phyloP scores from a whole-genome alignment of 306 rosid species.

The Castanospermum australe region DNA sequence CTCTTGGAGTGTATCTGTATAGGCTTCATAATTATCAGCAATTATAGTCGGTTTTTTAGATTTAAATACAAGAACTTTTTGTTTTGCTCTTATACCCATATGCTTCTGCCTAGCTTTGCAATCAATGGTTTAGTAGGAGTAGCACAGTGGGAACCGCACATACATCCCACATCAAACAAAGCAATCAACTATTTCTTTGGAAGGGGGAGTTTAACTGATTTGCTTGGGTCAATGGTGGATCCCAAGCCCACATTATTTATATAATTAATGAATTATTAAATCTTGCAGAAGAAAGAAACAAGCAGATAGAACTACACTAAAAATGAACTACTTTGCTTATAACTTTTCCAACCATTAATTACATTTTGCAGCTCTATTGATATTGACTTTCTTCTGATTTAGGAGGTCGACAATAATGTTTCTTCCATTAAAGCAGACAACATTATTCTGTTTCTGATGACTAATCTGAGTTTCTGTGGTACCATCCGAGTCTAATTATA shows the following conservation, averaged over 20 bases:
- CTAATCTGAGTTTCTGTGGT: neutral
- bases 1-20: slow-evolving; percentile 41
- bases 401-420: slow-evolving; percentile 7
- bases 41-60: slow-evolving; percentile 15
- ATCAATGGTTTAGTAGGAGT: slow-evolving; percentile 25
- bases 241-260: neutral
- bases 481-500: neutral
- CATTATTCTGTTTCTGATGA: slow-evolving; percentile 6
- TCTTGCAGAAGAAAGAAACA: slow-evolving; percentile 24
- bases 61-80: slow-evolving; percentile 5
- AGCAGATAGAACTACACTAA: neutral
- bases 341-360: slow-evolving; percentile 39
- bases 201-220: slow-evolving; percentile 25
- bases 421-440: slow-evolving; percentile 18
- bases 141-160: slow-evolving; percentile 23
- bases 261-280: slow-evolving; percentile 30
- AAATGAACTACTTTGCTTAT: slow-evolving; percentile 53
- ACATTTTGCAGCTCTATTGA: neutral
- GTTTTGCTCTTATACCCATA: slow-evolving; percentile 20
- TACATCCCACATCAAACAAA: slow-evolving; percentile 27
- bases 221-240: slow-evolving; percentile 25
- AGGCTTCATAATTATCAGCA: slow-evolving; percentile 27
- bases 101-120: slow-evolving; percentile 12
- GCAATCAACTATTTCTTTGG: slow-evolving; percentile 31
- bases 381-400: slow-evolving; percentile 10